phyloP scores from a whole-genome alignment of 345 rosid genomes.

The Ricinus communis region DNA sequence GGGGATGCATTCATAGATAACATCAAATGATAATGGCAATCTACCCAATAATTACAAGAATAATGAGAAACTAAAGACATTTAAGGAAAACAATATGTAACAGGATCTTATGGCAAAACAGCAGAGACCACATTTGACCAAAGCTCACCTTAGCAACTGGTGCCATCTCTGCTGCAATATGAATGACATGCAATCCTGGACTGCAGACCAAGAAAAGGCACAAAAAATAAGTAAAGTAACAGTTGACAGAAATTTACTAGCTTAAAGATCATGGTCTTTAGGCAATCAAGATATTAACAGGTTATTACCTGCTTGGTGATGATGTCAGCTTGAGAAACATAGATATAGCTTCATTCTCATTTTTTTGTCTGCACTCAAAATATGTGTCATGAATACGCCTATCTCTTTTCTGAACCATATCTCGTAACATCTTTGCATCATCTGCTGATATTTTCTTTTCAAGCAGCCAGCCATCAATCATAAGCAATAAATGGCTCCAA shows the following conservation, averaged over 20 bases:
- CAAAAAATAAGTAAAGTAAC: constrained; percentile 25
- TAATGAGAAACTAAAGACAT: background rate
- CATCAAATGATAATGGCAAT: background rate
- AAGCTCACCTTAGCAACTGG: constrained; percentile 93
- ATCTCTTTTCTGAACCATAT: constrained; percentile 84
- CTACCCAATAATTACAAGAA: background rate
- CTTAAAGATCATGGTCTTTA: too few relatives aligned
- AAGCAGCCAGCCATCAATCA: constrained; percentile 91
- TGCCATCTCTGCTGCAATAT: constrained; percentile 98
- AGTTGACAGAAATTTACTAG: constrained; percentile 6
- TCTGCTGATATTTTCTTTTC: constrained; percentile 66
- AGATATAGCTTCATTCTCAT: constrained; percentile 59
- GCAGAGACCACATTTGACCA: constrained; percentile 14
- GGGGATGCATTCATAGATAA: background rate
- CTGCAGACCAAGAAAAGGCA: constrained; percentile 55
- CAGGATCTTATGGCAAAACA: background rate
- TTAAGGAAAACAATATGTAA: background rate
- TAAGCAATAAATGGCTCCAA: constrained; percentile 85
- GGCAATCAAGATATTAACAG: too few relatives aligned
- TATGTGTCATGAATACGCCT: constrained; percentile 56
- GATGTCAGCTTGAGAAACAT: constrained; percentile 60
- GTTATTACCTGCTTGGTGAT: constrained; percentile 56
- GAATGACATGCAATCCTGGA: constrained; percentile 77
- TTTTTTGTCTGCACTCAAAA: constrained; percentile 62
- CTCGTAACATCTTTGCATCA: constrained; percentile 74